A percentile compares a stretch with the other conserved stretches of the same genome.
phyloP scores from a whole-genome alignment of 1,284 basidiomycete species.

The Hemileia vastatrix region DNA sequence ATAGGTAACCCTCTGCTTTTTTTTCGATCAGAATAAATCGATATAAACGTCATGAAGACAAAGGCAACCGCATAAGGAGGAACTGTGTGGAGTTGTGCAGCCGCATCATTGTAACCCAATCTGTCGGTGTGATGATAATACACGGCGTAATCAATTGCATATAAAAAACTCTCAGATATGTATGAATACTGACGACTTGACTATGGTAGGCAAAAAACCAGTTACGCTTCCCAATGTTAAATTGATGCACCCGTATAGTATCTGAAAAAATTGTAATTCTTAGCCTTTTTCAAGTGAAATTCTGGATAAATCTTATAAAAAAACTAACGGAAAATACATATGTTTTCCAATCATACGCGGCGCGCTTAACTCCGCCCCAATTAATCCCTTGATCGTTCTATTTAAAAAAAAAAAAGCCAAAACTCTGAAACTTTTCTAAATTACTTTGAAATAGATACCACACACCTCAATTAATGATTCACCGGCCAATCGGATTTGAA shows the following conservation, averaged over 20 bases:
- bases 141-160: constrained; percentile 47
- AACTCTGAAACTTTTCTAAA: constrained; percentile 53
- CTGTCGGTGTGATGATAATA: constrained; percentile 8
- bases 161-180: constrained; percentile 51
- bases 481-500: constrained; percentile 63
- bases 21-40: constrained; percentile 59
- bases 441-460: constrained; percentile 46
- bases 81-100: constrained; percentile 59
- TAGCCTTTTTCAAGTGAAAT: constrained; percentile 52
- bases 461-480: constrained; percentile 55
- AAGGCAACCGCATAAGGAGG: constrained; percentile 69
- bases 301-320: constrained; percentile 1
- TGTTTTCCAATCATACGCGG: constrained; percentile 58
- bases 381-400: constrained; percentile 10
- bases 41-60: constrained; percentile 56
- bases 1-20: constrained; percentile 62
- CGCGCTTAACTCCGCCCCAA: constrained; percentile 31
- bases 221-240: constrained; percentile 65
- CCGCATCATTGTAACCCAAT: constrained; percentile 47
- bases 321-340: constrained; percentile 52
- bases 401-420: background rate
- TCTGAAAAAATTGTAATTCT: constrained; percentile 51
- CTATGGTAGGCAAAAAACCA: constrained; percentile 51
- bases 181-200: background rate
- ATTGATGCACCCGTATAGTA: constrained; percentile 62